A percentile compares a stretch with the other conserved stretches of the same genome.
Conservation (phyloP, 805 yeast genomes). For the Osmozyma mogii region DNA sequence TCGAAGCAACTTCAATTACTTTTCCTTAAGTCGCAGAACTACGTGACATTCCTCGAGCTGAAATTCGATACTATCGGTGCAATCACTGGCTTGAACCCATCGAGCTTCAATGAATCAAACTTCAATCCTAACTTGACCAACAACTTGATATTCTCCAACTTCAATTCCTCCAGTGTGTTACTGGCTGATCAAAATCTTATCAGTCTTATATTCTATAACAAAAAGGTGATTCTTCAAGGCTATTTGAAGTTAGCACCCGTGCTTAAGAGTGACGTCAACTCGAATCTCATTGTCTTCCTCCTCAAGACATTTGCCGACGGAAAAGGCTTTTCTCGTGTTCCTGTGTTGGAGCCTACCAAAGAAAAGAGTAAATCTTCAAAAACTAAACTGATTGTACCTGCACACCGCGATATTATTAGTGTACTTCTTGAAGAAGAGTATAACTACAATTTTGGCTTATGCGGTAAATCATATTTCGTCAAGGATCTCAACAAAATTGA, state of each 20-base stretch:
- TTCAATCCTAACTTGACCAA: constrained; percentile 22
- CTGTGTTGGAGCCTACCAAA: no score
- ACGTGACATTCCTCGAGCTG: constrained; percentile 32
- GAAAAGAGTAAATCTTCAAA: no score
- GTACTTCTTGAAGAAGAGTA: constrained; percentile 42
- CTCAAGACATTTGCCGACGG: constrained; percentile 31
- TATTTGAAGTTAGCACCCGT: constrained; percentile 24
- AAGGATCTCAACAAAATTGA: no score
- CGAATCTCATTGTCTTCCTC: constrained; percentile 33
- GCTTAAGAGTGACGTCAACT: constrained; percentile 32
- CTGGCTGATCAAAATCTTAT: constrained; percentile 20
- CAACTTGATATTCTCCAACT: constrained; percentile 23
- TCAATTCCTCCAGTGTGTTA: constrained; percentile 12
- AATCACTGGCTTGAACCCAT: constrained; percentile 24
- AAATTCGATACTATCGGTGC: constrained; percentile 24
- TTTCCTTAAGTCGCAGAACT: constrained; percentile 33
- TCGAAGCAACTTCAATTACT: constrained; percentile 34
- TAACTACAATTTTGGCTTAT: constrained; percentile 44
- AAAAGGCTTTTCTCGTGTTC: constrained; percentile 26
- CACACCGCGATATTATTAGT: not conserved
- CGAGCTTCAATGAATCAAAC: constrained; percentile 20
- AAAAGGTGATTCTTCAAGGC: constrained; percentile 29
- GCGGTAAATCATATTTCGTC: constrained; percentile 50
- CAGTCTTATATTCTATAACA: constrained; percentile 28
- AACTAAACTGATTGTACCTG: not conserved